Conservation (phyloP, 1,139 yeast species). For the Candida albicans region DNA sequence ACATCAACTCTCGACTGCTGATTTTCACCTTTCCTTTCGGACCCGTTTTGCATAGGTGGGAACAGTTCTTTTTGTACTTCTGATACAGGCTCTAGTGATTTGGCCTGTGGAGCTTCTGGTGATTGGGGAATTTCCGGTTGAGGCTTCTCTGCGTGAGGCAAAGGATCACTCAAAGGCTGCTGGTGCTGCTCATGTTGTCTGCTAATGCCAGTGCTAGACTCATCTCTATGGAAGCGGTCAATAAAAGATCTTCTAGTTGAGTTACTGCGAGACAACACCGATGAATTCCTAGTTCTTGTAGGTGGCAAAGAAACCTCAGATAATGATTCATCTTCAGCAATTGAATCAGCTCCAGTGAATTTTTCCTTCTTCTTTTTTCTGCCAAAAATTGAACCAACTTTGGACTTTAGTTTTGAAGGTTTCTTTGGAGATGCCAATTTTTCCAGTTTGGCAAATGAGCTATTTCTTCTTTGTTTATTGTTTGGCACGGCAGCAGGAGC, state of each 20-base stretch:
- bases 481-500: background rate
- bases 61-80: too few relatives aligned
- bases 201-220: background rate
- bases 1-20: too few relatives aligned
- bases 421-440: slow-evolving; percentile 19
- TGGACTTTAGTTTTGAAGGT: slow-evolving; percentile 59
- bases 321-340: slow-evolving; percentile 37
- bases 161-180: background rate
- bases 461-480: slow-evolving; percentile 5
- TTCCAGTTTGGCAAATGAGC: slow-evolving; percentile 9
- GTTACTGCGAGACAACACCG: slow-evolving; percentile 11
- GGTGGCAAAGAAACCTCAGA: slow-evolving; percentile 23
- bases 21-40: too few relatives aligned
- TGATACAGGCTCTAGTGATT: background rate
- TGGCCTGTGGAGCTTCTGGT: background rate
- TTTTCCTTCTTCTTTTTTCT: slow-evolving; percentile 51
- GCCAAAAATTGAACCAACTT: slow-evolving; percentile 82
- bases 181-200: background rate
- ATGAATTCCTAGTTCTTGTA: slow-evolving; percentile 12
- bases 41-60: too few relatives aligned
- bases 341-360: slow-evolving; percentile 21
- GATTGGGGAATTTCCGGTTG: slow-evolving; percentile 8
- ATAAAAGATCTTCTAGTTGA: slow-evolving; percentile 13
- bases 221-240: background rate
- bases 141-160: slow-evolving; percentile 2